Evolutionary conservation across 2,329 filamentous ascomycete species (phyloP), one percentile per base, ranked within the genome.

Genomic region (Davidsoniella australis): DNA sequence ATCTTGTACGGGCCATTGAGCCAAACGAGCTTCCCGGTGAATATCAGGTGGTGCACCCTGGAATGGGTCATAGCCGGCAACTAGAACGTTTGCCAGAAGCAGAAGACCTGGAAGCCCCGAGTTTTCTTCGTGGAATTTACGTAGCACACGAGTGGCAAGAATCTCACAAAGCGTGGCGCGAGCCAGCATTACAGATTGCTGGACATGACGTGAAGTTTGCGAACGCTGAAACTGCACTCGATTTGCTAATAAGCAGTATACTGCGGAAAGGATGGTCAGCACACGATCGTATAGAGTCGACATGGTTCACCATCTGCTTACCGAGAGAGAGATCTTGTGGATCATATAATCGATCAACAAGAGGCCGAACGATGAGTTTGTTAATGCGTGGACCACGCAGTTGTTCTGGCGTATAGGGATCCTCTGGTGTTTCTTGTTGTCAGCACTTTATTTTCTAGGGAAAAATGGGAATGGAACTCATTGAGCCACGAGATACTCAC

Each of bases 241-340:
- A 56, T 85, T 85, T 51, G 82, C 79, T 23, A 85, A 68, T 18
- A 85, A 66, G 59, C 80, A 84, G 59, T 83, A 85, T 0, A 84
- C 78, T 76, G 54, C 24, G 5, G 12, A 26, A 10, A 20, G 16
- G 12, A 14, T 50, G 7, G 38, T 54, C 33, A 40, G 40, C 41
- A 38, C 16, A 17, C 33, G 42, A 14, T 36, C 37, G 5, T 39
- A 8, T 23, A 20, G 24, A n/a, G 23, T 24, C 6, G 9, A 5
- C 9, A 4, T 17, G n/a, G 5, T 17, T n/a, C 6, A 8, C 14
- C 29, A 33, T 33, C 7, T 10, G 42, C 63, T 33, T 62, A 73
- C 72, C 67, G 45, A 77, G 67, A 0, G 76, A 80, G 24, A 78
- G 69, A 62, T 82, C 77, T 29, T 75, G 66, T 23, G 70, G 66